phyloP scores from a whole-genome alignment of 1,139 yeast species.

The Debaryomyces nepalensis region DNA sequence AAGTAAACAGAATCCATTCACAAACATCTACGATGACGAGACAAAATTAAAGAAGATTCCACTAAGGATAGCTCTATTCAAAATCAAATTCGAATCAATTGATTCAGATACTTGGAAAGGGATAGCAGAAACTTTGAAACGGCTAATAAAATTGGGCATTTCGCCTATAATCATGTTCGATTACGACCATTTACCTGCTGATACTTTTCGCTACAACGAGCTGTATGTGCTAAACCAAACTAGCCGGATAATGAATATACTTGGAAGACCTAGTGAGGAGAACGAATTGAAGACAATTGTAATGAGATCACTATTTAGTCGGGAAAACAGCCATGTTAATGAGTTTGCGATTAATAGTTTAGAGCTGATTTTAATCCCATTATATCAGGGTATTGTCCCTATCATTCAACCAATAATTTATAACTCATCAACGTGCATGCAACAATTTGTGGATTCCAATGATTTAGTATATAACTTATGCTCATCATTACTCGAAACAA shows the following conservation, averaged over 20 bases:
- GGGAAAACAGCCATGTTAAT: conserved; percentile 14
- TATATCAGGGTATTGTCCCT: conserved; percentile 57
- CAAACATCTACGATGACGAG: conserved; percentile 40
- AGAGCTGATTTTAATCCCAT: conserved; percentile 44
- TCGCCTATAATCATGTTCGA: conserved; percentile 41
- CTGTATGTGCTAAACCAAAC: conserved; percentile 39
- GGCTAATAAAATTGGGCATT: conserved; percentile 56
- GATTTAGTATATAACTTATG: conserved; percentile 34
- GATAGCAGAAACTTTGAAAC: conserved; percentile 52
- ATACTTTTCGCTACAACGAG: conserved; percentile 39
- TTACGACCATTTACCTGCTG: conserved; percentile 34
- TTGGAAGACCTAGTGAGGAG: conserved; percentile 32
- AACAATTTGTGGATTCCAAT: conserved; percentile 40
- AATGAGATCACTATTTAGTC: conserved; percentile 33
- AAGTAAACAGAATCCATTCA: conserved; percentile 37
- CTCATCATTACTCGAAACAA: conserved; percentile 29
- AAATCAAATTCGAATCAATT: conserved; percentile 46
- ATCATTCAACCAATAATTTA: conserved; percentile 63
- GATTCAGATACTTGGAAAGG: conserved; percentile 40
- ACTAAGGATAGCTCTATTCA: conserved; percentile 55
- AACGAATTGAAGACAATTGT: conserved; percentile 32
- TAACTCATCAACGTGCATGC: conserved; percentile 36
- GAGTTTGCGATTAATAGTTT: conserved; percentile 28
- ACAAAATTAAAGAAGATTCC: conserved; percentile 42
- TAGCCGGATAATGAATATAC: conserved; percentile 32